phyloP scores from a whole-genome alignment of 352 stramenopile genomes.

The Globisporangium paroecandrum region DNA sequence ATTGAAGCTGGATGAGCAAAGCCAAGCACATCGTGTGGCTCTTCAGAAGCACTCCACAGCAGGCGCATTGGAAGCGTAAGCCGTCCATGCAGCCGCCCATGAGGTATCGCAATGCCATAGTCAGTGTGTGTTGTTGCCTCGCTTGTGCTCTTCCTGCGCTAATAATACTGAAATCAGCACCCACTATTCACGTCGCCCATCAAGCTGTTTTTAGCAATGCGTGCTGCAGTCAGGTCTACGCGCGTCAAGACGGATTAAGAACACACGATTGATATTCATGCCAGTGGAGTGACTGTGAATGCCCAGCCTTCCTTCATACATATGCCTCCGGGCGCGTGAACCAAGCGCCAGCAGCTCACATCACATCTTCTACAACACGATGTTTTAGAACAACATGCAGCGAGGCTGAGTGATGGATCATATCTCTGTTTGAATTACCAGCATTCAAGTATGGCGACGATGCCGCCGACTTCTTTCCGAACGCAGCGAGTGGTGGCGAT shows the following conservation, averaged over 20 bases:
- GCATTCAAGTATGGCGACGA: background rate
- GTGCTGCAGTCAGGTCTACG: no score
- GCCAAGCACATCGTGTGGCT: background rate
- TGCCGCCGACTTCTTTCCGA: background rate
- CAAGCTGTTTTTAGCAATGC: background rate
- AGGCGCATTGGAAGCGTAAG: background rate
- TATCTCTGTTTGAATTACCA: background rate
- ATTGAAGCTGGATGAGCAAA: background rate
- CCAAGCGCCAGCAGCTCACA: background rate
- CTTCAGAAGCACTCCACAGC: background rate
- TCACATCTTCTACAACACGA: background rate
- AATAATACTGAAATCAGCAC: background rate
- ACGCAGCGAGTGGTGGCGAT: background rate
- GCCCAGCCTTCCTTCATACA: background rate
- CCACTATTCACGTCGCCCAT: background rate
- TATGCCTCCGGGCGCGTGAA: background rate
- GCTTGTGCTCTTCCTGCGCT: background rate
- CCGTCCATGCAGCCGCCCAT: no score
- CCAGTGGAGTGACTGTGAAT: background rate
- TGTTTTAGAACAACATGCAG: background rate
- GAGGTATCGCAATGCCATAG: background rate
- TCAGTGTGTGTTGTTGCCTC: background rate
- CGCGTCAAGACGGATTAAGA: background rate
- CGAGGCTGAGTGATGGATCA: background rate
- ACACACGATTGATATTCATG: background rate